A percentile compares a stretch with the other conserved stretches of the same genome.
Conservation (phyloP, 495 filamentous ascomycete genomes). For the Xylaria nigripes region DNA sequence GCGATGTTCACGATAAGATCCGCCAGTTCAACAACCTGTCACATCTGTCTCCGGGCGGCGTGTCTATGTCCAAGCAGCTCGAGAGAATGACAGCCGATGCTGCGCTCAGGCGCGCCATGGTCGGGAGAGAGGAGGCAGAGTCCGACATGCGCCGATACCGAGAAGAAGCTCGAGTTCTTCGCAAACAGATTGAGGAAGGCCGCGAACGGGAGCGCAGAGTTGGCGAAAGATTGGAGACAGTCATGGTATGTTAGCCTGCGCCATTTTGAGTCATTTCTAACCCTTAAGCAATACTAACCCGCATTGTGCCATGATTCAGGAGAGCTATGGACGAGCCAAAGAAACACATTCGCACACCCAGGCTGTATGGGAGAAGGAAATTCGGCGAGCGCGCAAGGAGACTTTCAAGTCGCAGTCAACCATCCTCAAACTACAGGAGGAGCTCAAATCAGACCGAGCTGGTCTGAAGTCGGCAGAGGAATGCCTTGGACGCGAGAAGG, state of each 20-base stretch:
- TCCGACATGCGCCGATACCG: constrained; percentile 52
- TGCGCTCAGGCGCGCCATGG: constrained; percentile 68
- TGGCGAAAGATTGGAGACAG: constrained; percentile 65
- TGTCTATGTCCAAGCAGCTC: constrained; percentile 53
- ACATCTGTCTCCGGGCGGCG: constrained; percentile 14
- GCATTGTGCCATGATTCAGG: constrained; percentile 35
- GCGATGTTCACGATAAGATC: constrained; percentile 73
- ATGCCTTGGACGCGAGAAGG: constrained; percentile 38
- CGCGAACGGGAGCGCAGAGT: constrained; percentile 65
- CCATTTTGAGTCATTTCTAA: background rate
- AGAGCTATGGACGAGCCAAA: constrained; percentile 66
- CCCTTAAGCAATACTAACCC: background rate
- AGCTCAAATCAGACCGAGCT: constrained; percentile 60
- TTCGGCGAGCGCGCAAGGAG: constrained; percentile 72
- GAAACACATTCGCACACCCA: constrained; percentile 67
- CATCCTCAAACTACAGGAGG: constrained; percentile 72
- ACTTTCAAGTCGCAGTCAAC: constrained; percentile 72
- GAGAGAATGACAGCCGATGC: constrained; percentile 57
- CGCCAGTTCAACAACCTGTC: constrained; percentile 70
- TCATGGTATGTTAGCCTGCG: constrained; percentile 48
- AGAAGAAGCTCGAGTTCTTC: constrained; percentile 47
- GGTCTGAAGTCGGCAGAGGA: constrained; percentile 35
- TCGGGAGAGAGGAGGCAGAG: constrained; percentile 81
- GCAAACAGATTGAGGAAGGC: constrained; percentile 57
- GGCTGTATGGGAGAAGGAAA: constrained; percentile 75